Evolutionary conservation across 257 asterid species (phyloP).

Genomic region (Solanum bulbocastanum): DNA sequence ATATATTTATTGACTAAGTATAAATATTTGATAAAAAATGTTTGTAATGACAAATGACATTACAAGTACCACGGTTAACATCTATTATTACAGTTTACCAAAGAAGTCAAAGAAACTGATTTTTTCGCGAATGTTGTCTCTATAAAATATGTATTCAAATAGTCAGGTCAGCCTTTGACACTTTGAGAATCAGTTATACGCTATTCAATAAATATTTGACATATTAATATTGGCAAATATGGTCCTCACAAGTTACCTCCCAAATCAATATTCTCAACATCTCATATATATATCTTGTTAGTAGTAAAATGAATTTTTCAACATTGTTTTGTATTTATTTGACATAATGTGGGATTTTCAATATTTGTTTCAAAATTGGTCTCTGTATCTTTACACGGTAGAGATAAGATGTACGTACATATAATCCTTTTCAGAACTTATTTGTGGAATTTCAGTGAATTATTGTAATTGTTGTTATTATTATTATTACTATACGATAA

Average conservation of each 20-base stretch:
- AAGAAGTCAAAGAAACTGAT: neutral
- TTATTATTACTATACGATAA: neutral
- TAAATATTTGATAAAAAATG: neutral
- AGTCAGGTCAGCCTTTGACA: neutral
- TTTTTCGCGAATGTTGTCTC: neutral
- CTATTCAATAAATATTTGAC: neutral
- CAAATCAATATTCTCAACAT: neutral
- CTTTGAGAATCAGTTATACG: neutral
- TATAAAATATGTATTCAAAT: neutral
- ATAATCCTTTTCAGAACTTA: neutral
- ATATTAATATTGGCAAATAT: neutral
- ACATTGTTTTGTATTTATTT: neutral
- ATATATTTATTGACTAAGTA: neutral
- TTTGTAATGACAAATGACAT: neutral
- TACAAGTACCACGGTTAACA: neutral
- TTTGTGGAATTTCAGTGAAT: neutral
- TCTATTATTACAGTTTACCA: neutral
- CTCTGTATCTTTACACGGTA: neutral
- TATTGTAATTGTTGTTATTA: too few species aligned
- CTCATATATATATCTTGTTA: neutral
- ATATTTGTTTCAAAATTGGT: neutral
- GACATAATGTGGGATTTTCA: neutral
- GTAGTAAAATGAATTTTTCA: neutral
- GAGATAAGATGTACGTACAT: accelerated
- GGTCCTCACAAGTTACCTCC: neutral